Conservation (phyloP, 176 grass and related monocot genomes). For the Oryza brachyantha region DNA sequence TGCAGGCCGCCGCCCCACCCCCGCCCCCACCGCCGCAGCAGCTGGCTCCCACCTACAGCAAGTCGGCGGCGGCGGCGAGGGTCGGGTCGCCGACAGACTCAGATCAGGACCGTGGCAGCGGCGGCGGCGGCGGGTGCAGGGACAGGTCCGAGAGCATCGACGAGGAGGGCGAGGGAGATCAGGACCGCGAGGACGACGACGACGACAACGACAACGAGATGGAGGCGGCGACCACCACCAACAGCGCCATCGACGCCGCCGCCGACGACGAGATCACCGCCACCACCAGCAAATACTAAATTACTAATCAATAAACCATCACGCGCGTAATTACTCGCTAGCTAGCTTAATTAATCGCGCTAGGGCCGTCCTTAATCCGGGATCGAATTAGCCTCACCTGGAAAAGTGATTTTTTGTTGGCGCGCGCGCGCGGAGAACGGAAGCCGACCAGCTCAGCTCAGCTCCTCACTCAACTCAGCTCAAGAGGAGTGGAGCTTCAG, state of each 20-base stretch:
- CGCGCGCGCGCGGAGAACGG: constrained; percentile 57
- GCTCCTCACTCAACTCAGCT: no score
- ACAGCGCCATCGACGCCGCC: constrained; percentile 11
- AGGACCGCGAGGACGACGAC: constrained; percentile 43
- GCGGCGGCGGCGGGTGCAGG: constrained; percentile 24
- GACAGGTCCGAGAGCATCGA: constrained; percentile 88
- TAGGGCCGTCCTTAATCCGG: background rate
- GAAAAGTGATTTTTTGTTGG: constrained; percentile 64
- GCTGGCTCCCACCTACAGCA: constrained; percentile 20
- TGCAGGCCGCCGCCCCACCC: background rate
- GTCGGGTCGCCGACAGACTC: constrained; percentile 51
- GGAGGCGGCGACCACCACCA: constrained; percentile 1
- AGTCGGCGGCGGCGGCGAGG: constrained; percentile 6
- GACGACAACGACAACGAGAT: constrained; percentile 44
- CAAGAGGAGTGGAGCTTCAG: constrained; percentile 15
- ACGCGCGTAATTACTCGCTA: background rate
- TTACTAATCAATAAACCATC: constrained; percentile 9
- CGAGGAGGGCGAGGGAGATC: constrained; percentile 70
- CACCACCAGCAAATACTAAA: constrained; percentile 2
- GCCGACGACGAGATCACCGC: background rate
- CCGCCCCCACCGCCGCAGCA: background rate
- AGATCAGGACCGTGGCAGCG: constrained; percentile 46
- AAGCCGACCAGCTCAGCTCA: constrained; percentile 31
- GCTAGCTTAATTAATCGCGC: constrained; percentile 2
- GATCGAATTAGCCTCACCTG: constrained; percentile 4